Evolutionary conservation across 1,284 basidiomycete species (phyloP), one percentile per base, ranked within the genome.

Genomic region (Neonothopanus nambi): DNA sequence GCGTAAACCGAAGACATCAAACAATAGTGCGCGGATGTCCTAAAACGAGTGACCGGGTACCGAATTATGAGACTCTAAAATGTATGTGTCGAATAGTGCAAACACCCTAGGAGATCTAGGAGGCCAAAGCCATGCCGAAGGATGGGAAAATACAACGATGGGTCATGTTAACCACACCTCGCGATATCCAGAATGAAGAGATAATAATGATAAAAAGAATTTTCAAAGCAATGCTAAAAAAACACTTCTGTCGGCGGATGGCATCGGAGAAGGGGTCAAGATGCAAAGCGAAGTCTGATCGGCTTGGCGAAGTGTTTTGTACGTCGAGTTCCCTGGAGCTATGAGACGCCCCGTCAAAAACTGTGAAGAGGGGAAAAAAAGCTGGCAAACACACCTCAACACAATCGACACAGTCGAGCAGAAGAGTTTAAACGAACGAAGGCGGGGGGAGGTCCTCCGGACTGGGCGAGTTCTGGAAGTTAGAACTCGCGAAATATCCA

Each of bases 381-480:
- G 5, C 59, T 35, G 23, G 61, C 52, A 15, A 55, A 54, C 23
- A 20, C 17, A 54, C 55, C 41, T 56, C n/a, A 24, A 56, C 55
- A 54, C 26, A 42, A 50, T 51, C 47, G 18, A 42, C 26, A 48
- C 46, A 37, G 28, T 43, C 26, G 15, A 51, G 35, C 36, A 12
- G n/a, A 67, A 63, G 26, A 28, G 64, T 67, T 79, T 67, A 79
- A 53, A 71, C 64, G 64, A 86, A 84, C 56, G 77, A 71, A 51
- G 85, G 86, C 58, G 81, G 79, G 42, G 87, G 87, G 44, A 89
- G 70, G 63, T 88, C 87, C 54, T 89, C 87, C 49, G 87, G 87
- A 62, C 83, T 87, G 11, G 87, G 87, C 56, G 87, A 88, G 72
- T 88, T 89, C 76, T 89, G 87, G 80, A 89, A 89, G 62, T 78